Conservation (phyloP, 257 asterid species). For the Penstemon davidsonii region DNA sequence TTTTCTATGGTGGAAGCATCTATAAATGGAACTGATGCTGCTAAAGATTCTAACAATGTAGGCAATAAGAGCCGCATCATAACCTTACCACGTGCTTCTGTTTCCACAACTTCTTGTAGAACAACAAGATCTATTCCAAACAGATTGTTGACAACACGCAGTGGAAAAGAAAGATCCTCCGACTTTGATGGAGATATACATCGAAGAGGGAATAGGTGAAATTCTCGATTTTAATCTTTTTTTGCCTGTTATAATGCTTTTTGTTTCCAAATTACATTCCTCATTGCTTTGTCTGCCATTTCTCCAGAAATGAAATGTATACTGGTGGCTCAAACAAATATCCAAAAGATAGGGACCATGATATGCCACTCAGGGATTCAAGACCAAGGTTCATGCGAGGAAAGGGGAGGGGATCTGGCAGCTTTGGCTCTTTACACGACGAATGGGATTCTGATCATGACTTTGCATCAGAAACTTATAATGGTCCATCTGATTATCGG, state of each 20-base stretch:
- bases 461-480: slow-evolving; percentile 51
- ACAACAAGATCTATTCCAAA: slow-evolving; percentile 49
- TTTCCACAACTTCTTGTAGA: slow-evolving; percentile 42
- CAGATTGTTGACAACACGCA: slow-evolving; percentile 47
- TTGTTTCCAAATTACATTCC: slow-evolving; percentile 25
- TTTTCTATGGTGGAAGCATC: slow-evolving; percentile 46
- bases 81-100: slow-evolving; percentile 65
- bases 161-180: slow-evolving; percentile 67
- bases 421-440: slow-evolving; percentile 46
- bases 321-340: slow-evolving; percentile 56
- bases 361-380: slow-evolving; percentile 57
- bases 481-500: slow-evolving; percentile 50
- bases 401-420: slow-evolving; percentile 65
- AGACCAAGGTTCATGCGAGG: slow-evolving; percentile 58
- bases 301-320: slow-evolving; percentile 63
- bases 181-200: slow-evolving; percentile 55
- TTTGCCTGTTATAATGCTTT: slow-evolving; percentile 15
- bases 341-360: slow-evolving; percentile 53
- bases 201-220: slow-evolving; percentile 69
- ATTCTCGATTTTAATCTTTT: slow-evolving; percentile 4
- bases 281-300: slow-evolving; percentile 17
- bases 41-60: slow-evolving; percentile 43
- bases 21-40: slow-evolving; percentile 39
- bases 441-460: slow-evolving; percentile 71
- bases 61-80: slow-evolving; percentile 79